Evolutionary conservation across 805 yeast genomes (phyloP).

Genomic region (Wickerhamomyces ciferrii): DNA sequence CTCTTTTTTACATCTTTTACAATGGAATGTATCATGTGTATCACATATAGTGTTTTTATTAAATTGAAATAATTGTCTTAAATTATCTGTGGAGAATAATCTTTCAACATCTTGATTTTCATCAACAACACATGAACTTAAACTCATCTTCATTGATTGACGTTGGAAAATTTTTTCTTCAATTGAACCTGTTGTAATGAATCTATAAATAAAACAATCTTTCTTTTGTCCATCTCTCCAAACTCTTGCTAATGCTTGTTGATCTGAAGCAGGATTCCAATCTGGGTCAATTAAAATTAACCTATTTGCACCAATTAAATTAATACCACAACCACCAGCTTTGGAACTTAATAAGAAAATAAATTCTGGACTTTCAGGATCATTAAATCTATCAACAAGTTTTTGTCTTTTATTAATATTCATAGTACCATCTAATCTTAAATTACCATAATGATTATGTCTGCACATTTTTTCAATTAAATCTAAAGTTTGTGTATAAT

Average conservation of each 20-base stretch:
- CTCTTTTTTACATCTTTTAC: constrained; percentile 62
- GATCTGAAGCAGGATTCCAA: constrained; percentile 99
- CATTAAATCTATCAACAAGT: constrained; percentile 84
- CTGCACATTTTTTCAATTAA: constrained; percentile 86
- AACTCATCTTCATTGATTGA: constrained; percentile 88
- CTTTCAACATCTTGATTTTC: constrained; percentile 94
- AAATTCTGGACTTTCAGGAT: constrained; percentile 85
- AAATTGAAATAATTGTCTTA: constrained; percentile 70
- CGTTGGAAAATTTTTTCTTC: constrained; percentile 96
- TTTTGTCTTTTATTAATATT: constrained; percentile 88
- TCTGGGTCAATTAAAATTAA: constrained; percentile 84
- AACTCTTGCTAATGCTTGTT: constrained; percentile 94
- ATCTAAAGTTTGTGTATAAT: constrained; percentile 92
- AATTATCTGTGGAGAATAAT: constrained; percentile 75
- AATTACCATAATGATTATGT: constrained; percentile 60
- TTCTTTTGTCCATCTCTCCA: constrained; percentile 99
- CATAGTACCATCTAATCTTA: constrained; percentile 91
- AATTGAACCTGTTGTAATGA: constrained; percentile 90
- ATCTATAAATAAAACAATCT: constrained; percentile 91
- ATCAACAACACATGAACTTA: constrained; percentile 95
- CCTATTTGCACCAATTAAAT: constrained; percentile 93
- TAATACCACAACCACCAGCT: constrained; percentile 99
- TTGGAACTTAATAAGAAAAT: constrained; percentile 86
- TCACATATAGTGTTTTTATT: constrained; percentile 69
- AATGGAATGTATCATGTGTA: constrained; percentile 88